Percentiles rank a stretch among this genome's conserved stretches.
Conservation (phyloP, 2,329 filamentous ascomycete species). For the Malbranchea zuffiana region DNA sequence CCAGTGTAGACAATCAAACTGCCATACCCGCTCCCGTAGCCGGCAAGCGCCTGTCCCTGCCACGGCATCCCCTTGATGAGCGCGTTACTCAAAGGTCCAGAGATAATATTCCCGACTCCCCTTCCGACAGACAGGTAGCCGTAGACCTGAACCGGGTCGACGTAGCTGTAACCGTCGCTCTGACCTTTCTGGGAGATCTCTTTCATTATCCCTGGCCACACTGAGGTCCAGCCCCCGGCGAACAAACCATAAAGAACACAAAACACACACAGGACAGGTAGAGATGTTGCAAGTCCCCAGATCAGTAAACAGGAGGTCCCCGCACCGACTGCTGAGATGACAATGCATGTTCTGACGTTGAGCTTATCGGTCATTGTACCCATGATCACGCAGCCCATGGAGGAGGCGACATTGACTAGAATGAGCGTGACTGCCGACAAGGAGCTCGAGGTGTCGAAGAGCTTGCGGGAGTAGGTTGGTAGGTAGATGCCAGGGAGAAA, state of each 20-base stretch:
- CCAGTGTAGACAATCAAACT: conserved; percentile 2
- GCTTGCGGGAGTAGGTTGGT: conserved; percentile 25
- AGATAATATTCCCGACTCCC: conserved; percentile 42
- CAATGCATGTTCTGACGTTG: conserved; percentile 29
- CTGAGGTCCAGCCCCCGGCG: conserved; percentile 32
- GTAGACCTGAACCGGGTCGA: conserved; percentile 41
- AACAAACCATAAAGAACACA: no score
- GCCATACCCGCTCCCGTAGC: conserved; percentile 6
- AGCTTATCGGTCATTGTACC: conserved; percentile 33
- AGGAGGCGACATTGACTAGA: conserved; percentile 22
- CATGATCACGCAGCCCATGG: conserved; percentile 24
- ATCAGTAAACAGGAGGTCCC: conserved; percentile 32
- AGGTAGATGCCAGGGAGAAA: conserved; percentile 31
- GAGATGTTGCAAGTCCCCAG: no score
- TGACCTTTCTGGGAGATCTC: conserved; percentile 31
- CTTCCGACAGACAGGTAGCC: conserved; percentile 39
- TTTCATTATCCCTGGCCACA: conserved; percentile 38
- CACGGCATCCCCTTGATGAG: conserved; percentile 4
- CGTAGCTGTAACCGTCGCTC: no score
- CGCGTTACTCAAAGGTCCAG: conserved; percentile 30
- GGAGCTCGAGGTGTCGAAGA: conserved; percentile 18
- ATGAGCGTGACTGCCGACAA: conserved; percentile 20
- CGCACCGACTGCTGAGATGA: conserved; percentile 33
- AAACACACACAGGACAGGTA: no score
- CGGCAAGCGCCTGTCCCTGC: conserved; percentile 1